Conservation (phyloP, 805 yeast genomes). For the Saccharomyces cerevisiae region DNA sequence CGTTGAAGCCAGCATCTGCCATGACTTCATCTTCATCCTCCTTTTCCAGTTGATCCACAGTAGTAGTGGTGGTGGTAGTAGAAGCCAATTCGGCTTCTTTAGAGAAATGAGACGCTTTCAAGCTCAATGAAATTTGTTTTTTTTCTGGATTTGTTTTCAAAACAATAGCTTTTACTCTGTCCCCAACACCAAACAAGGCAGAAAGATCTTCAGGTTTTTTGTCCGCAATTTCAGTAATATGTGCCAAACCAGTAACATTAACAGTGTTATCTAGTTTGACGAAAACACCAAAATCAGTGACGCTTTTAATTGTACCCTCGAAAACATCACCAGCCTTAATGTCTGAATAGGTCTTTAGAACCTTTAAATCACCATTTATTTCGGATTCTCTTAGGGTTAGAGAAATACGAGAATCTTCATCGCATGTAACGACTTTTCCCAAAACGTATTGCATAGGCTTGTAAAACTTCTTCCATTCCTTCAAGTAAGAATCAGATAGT, state of each 20-base stretch:
- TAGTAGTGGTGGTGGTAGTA: constrained; percentile 21
- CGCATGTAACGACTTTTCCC: constrained; percentile 63
- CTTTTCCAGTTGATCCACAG: constrained; percentile 27
- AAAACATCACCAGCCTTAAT: constrained; percentile 59
- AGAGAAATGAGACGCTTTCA: constrained; percentile 85
- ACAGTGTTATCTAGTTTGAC: constrained; percentile 69
- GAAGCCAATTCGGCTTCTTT: constrained; percentile 26
- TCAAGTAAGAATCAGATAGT: constrained; percentile 69
- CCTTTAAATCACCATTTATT: constrained; percentile 58
- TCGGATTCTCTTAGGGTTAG: constrained; percentile 77
- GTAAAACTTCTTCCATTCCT: constrained; percentile 81
- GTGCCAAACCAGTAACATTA: constrained; percentile 79
- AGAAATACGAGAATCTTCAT: constrained; percentile 55
- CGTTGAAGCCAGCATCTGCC: constrained; percentile 16
- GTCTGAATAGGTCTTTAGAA: constrained; percentile 56
- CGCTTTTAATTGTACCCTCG: constrained; percentile 71
- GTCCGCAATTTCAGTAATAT: constrained; percentile 75
- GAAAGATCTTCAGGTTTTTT: constrained; percentile 47
- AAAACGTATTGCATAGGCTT: constrained; percentile 60
- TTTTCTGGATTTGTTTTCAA: constrained; percentile 53
- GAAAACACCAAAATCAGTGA: constrained; percentile 86
- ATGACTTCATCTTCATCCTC: constrained; percentile 31
- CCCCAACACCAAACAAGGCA: constrained; percentile 78
- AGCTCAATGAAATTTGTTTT: constrained; percentile 76
- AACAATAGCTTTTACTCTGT: constrained; percentile 78